Evolutionary conservation across 495 filamentous ascomycete genomes (phyloP), one percentile per base, ranked within the genome.

Genomic region (Usnea hakonensis): DNA sequence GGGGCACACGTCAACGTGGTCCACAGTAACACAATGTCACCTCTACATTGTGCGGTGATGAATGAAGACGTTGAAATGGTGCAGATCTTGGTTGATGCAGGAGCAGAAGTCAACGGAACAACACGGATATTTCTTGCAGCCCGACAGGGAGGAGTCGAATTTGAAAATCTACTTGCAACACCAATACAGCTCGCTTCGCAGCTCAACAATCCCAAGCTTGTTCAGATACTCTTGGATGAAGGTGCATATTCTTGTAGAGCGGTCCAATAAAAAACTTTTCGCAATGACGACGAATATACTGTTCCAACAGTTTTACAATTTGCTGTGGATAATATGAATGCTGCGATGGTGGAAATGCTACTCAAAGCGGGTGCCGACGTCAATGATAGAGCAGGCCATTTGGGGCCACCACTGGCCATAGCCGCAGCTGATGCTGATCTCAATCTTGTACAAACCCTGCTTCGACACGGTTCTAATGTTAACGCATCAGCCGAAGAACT

Each of bases 211-310:
- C n/a, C 60, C 23, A 56, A 61, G 9, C 46, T 74, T 16, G 69
- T 73, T 40, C 56, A 68, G 28, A 41, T 41, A 1, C 70, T 78
- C 21, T 37, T 78, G 17, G 53, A 60, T 21, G 57, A 60, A 13
- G 70, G 67, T 30, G 73, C 70, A 40, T 59, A 76, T 23, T 59
- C 75, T n/a, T n/a, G n/a, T n/a, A n/a, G n/a, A n/a, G n/a, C n/a
- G n/a, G n/a, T n/a, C n/a, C n/a, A n/a, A n/a, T n/a, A n/a, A n/a
- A n/a, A n/a, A n/a, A n/a, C n/a, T n/a, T n/a, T n/a, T n/a, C n/a
- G n/a, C n/a, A n/a, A n/a, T n/a, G n/a, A n/a, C n/a, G n/a, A n/a
- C n/a, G n/a, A 53, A 1, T 3, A 50, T 41, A 50, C 33, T 6
- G 21, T 21, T 16, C 36, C 48, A n/a, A 65, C 63, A 26, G 40